A percentile compares a stretch with the other conserved stretches of the same genome.
Conservation (phyloP, 1,139 yeast species). For the Taiozyma sp. region DNA sequence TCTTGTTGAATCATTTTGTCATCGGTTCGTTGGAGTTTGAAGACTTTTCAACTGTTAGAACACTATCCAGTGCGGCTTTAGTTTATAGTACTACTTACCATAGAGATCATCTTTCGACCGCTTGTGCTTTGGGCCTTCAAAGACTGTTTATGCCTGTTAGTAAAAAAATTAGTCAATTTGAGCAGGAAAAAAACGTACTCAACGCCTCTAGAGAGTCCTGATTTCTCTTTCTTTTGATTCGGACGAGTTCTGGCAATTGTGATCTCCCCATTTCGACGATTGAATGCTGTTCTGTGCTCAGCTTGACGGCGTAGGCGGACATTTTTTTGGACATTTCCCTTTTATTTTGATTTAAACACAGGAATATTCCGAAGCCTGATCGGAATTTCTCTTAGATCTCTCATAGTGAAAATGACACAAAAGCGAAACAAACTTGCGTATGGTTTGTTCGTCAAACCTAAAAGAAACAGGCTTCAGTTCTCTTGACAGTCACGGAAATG, state of each 20-base stretch:
- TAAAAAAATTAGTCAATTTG: neutral
- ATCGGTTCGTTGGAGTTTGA: constrained; percentile 63
- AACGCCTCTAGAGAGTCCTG: constrained; percentile 87
- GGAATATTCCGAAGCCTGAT: neutral
- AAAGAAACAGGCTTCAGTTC: neutral
- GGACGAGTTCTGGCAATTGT: constrained; percentile 48
- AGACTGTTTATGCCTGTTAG: constrained; percentile 24
- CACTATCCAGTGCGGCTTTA: constrained; percentile 4
- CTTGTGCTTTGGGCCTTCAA: constrained; percentile 27
- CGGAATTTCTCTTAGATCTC: neutral
- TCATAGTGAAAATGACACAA: neutral
- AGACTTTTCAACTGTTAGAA: constrained; percentile 32
- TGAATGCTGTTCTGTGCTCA: neutral
- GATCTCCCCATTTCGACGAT: constrained; percentile 10
- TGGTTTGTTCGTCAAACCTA: neutral
- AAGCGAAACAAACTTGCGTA: neutral
- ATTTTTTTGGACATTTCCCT: neutral
- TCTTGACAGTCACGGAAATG: neutral
- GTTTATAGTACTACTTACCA: constrained; percentile 5
- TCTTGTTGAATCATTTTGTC: constrained; percentile 25
- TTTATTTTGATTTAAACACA: neutral
- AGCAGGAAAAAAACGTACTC: constrained; percentile 27
- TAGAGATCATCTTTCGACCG: constrained; percentile 18
- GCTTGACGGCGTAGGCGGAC: no score
- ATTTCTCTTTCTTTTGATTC: constrained; percentile 79